Conservation (phyloP, 176 grass and related monocot species). For the Bolboschoenus planiculmis region DNA sequence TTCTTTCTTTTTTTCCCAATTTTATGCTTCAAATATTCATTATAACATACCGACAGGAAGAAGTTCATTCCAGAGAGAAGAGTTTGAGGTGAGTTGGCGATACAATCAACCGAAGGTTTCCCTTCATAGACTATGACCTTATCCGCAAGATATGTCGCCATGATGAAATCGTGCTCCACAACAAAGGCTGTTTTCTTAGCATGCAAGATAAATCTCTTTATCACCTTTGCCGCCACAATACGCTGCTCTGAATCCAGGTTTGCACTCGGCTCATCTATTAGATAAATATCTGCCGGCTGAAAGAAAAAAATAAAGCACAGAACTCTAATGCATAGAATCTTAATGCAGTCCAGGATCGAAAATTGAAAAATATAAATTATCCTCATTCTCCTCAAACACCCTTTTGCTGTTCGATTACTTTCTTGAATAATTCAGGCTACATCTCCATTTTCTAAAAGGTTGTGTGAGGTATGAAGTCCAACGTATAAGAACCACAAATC, state of each 20-base stretch:
- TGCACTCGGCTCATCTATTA: conserved; percentile 93
- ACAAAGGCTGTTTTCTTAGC: conserved; percentile 94
- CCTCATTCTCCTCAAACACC: too few relatives aligned
- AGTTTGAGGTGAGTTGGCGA: conserved; percentile 61
- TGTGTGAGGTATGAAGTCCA: not conserved
- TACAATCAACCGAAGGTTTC: conserved; percentile 58
- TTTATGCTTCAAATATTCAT: not conserved
- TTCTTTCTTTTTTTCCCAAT: not conserved
- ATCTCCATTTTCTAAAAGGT: not conserved
- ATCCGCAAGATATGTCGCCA: conserved; percentile 84
- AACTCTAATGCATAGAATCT: not conserved
- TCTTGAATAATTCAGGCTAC: not conserved
- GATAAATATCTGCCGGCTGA: conserved; percentile 81
- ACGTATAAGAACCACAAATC: not conserved
- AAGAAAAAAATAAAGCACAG: not conserved
- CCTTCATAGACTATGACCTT: conserved; percentile 91
- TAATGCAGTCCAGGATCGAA: too few relatives aligned
- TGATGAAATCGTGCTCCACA: conserved; percentile 94
- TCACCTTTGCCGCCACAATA: conserved; percentile 75
- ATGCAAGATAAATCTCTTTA: conserved; percentile 92
- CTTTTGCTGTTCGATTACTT: too few relatives aligned
- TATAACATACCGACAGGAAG: conserved; percentile 60
- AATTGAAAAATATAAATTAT: too few relatives aligned
- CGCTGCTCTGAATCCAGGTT: conserved; percentile 90
- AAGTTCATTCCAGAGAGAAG: conserved; percentile 85